Evolutionary conservation across 2,329 filamentous ascomycete species (phyloP).

Genomic region (Emergomyces africanus): DNA sequence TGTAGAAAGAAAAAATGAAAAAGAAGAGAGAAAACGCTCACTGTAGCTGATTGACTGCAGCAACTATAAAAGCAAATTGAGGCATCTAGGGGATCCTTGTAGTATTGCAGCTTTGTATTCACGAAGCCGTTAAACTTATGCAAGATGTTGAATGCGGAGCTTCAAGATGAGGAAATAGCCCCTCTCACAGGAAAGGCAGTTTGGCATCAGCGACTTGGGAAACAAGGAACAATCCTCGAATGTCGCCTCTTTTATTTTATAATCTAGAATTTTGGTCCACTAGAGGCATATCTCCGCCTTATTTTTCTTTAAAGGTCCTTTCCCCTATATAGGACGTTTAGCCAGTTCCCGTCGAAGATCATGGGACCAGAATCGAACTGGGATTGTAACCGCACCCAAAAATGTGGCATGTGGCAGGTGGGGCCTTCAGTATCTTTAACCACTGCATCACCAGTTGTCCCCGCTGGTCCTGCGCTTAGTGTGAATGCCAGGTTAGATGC

Average conservation of each 20-base stretch:
- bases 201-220: neutral
- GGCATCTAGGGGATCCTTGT: neutral
- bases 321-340: neutral
- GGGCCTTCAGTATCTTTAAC: slow-evolving; percentile 21
- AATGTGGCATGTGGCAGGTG: slow-evolving; percentile 18
- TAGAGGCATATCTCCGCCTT: neutral
- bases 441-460: slow-evolving; percentile 9
- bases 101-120: slow-evolving; percentile 3
- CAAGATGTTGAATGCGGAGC: slow-evolving; percentile 6
- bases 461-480: neutral
- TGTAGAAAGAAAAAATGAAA: neutral
- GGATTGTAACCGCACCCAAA: neutral
- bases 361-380: neutral
- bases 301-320: neutral
- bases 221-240: neutral
- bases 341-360: neutral
- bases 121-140: slow-evolving; percentile 3
- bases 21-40: neutral
- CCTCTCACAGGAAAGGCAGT: slow-evolving; percentile 1
- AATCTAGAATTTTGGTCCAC: neutral
- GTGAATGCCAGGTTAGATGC: neutral
- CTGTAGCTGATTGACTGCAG: neutral
- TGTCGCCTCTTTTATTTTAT: neutral
- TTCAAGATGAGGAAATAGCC: slow-evolving; percentile 2
- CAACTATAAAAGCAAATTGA: slow-evolving; percentile 1